A percentile compares a stretch with the other conserved stretches of the same genome.
phyloP scores from a whole-genome alignment of 805 yeast genomes.

The Kuraishia capsulata region DNA sequence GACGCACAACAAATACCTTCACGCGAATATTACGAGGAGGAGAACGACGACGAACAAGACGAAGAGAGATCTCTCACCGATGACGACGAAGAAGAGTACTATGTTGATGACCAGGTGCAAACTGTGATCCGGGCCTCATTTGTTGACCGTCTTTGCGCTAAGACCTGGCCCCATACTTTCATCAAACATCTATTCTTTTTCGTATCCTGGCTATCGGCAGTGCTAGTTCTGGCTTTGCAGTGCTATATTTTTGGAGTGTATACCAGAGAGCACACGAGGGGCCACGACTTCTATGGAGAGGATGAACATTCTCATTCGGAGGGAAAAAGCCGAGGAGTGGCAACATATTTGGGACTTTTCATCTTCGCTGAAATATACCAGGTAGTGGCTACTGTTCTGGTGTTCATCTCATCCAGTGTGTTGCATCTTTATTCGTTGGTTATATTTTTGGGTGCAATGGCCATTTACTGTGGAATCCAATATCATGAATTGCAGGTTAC shows the following conservation, averaged over 20 bases:
- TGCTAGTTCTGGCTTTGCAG: constrained; percentile 26
- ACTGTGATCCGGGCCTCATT: not conserved
- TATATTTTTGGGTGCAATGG: constrained; percentile 29
- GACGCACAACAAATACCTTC: too few species aligned
- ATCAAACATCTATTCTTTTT: constrained; percentile 12
- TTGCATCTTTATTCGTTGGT: constrained; percentile 25
- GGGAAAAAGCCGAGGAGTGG: constrained; percentile 11
- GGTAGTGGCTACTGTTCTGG: constrained; percentile 24
- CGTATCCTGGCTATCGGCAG: constrained; percentile 24
- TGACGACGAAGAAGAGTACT: not conserved
- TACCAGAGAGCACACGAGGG: constrained; percentile 19
- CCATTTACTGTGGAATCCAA: constrained; percentile 35
- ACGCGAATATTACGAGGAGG: too few species aligned
- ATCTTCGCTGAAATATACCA: constrained; percentile 35
- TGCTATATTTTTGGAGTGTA: constrained; percentile 29
- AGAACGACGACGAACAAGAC: too few species aligned
- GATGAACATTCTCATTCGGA: constrained; percentile 20
- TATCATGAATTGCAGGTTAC: constrained; percentile 23
- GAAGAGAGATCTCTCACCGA: not conserved
- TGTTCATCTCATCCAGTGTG: constrained; percentile 26
- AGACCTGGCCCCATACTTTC: not conserved
- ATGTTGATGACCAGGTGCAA: not conserved
- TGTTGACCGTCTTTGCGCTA: not conserved
- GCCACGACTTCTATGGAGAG: not conserved
- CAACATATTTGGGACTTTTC: constrained; percentile 31